Percentiles rank a stretch among this genome's conserved stretches.
Conservation (phyloP, 2,329 filamentous ascomycete species). For the Clonostachys byssicola region DNA sequence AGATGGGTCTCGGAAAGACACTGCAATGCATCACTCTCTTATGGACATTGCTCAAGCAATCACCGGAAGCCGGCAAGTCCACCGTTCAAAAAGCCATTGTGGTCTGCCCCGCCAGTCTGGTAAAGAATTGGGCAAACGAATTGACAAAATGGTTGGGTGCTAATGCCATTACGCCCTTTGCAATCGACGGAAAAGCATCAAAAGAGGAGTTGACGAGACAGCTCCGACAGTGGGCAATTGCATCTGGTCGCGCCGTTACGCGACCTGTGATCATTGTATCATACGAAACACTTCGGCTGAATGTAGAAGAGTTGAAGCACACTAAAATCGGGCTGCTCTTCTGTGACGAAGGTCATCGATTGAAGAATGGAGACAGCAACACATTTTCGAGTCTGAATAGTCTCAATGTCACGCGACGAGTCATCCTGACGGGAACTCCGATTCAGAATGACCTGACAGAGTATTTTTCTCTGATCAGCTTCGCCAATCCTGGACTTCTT, state of each 20-base stretch:
- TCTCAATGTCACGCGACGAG: conserved; percentile 83
- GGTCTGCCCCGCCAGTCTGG: conserved; percentile 91
- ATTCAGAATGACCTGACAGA: conserved; percentile 99
- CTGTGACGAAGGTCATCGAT: conserved; percentile 91
- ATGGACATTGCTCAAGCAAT: conserved; percentile 96
- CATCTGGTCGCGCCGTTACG: conserved; percentile 83
- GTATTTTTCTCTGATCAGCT: conserved; percentile 93
- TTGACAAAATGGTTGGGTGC: conserved; percentile 93
- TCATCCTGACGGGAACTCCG: conserved; percentile 93
- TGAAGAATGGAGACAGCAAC: conserved; percentile 96
- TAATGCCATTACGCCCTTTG: conserved; percentile 88
- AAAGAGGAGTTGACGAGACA: conserved; percentile 91
- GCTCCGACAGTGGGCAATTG: conserved; percentile 90
- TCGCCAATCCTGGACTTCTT: conserved; percentile 89
- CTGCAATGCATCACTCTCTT: conserved; percentile 94
- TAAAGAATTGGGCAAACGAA: conserved; percentile 98
- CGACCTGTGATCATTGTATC: conserved; percentile 95
- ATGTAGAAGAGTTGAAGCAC: conserved; percentile 84
- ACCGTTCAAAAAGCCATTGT: conserved; percentile 97
- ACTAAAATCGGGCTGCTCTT: conserved; percentile 89
- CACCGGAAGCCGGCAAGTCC: conserved; percentile 86
- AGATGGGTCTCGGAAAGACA: conserved; percentile 97
- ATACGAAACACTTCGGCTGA: conserved; percentile 90
- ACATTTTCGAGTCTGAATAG: conserved; percentile 90
- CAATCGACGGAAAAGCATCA: conserved; percentile 91